Conservation (phyloP, 2,329 filamentous ascomycete genomes). For the Ophiostoma montium region DNA sequence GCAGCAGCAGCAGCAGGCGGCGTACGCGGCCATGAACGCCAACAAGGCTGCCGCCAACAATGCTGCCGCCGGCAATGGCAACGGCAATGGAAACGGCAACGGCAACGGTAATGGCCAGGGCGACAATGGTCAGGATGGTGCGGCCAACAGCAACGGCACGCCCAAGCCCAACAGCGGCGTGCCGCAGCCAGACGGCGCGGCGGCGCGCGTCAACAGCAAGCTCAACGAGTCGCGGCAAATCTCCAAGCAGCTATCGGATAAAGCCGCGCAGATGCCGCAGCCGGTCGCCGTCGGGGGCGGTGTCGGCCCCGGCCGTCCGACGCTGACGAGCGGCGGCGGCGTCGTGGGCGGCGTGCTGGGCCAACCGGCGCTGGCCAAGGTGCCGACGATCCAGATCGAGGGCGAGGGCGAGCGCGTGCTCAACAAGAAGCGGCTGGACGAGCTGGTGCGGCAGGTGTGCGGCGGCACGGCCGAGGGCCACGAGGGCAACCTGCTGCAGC, state of each 20-base stretch:
- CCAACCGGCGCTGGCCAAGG: constrained; percentile 70
- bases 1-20: constrained; percentile 39
- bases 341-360: constrained; percentile 70
- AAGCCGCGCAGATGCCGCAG: constrained; percentile 53
- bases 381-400: constrained; percentile 74
- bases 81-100: constrained; percentile 11
- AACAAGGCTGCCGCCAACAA: neutral
- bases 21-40: constrained; percentile 28
- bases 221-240: constrained; percentile 60
- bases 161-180: constrained; percentile 2
- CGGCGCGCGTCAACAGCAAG: constrained; percentile 15
- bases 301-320: constrained; percentile 57
- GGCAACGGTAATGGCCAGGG: neutral
- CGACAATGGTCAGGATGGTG: constrained; percentile 13
- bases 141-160: constrained; percentile 14
- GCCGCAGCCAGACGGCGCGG: constrained; percentile 4
- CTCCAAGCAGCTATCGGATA: constrained; percentile 59
- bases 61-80: neutral
- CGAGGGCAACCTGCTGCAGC: constrained; percentile 64
- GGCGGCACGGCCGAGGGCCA: constrained; percentile 60
- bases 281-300: constrained; percentile 58
- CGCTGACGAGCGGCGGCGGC: constrained; percentile 63
- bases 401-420: constrained; percentile 84
- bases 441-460: constrained; percentile 85
- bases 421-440: constrained; percentile 96